Conservation (phyloP, 1,284 basidiomycete genomes). For the Mycena sp. region DNA sequence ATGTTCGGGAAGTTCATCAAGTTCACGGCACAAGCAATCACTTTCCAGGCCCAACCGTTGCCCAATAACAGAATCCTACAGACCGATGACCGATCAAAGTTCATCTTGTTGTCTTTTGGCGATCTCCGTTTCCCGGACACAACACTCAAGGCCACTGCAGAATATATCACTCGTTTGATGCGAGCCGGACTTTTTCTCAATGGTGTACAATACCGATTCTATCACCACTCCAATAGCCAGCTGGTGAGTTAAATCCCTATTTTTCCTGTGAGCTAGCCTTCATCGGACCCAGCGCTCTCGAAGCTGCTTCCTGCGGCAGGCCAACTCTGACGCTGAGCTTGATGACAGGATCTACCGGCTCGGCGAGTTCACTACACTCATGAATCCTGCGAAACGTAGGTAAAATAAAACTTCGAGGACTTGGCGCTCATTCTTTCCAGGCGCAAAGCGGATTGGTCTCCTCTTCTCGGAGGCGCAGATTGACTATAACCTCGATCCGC, state of each 20-base stretch:
- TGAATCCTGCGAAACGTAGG: slow-evolving; percentile 70
- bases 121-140: slow-evolving; percentile 60
- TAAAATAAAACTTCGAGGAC: slow-evolving; percentile 10
- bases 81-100: slow-evolving; percentile 62
- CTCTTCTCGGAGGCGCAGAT: slow-evolving; percentile 70
- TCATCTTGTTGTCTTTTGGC: slow-evolving; percentile 63
- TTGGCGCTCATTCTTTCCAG: slow-evolving; percentile 40
- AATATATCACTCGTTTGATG: slow-evolving; percentile 66
- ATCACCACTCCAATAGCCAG: slow-evolving; percentile 75
- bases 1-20: slow-evolving; percentile 59
- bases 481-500: slow-evolving; percentile 62
- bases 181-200: slow-evolving; percentile 65
- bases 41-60: slow-evolving; percentile 56
- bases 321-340: slow-evolving; percentile 61
- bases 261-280: background rate
- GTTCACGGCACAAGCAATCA: slow-evolving; percentile 59
- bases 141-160: slow-evolving; percentile 54
- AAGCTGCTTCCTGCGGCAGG: slow-evolving; percentile 68
- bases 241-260: slow-evolving; percentile 48
- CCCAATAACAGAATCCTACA: slow-evolving; percentile 67
- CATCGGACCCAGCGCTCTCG: slow-evolving; percentile 55
- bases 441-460: slow-evolving; percentile 72
- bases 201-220: slow-evolving; percentile 68
- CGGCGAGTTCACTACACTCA: slow-evolving; percentile 67
- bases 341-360: slow-evolving; percentile 62